These are phyloP conservation scores for Aspergillus haitiensis DNA, from an alignment of 495 filamentous ascomycete genomes.

Conservation along the genomic window DNA sequence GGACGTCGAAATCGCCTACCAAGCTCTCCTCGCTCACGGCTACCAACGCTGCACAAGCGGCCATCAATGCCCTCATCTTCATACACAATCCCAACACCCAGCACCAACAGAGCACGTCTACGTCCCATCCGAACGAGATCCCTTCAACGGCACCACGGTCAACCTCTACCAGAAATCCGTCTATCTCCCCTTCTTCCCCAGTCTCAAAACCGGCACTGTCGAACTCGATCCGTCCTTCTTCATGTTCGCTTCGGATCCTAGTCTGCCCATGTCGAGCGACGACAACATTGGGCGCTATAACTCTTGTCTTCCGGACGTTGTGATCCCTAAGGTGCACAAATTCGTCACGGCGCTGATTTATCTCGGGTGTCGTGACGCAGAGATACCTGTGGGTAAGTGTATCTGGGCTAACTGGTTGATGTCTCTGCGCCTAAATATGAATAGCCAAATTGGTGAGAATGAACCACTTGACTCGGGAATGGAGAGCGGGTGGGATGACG, in stretches of 20 bases:
- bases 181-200: background rate
- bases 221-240: background rate
- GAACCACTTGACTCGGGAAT: too few relatives aligned
- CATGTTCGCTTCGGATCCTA: background rate
- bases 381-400: background rate
- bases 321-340: background rate
- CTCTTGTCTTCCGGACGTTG: background rate
- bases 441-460: too few relatives aligned
- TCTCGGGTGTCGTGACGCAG: background rate
- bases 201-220: background rate
- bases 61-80: background rate
- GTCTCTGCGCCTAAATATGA: background rate
- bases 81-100: background rate
- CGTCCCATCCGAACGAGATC: background rate
- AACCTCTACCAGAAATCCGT: background rate
- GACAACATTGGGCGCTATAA: background rate
- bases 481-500: too few relatives aligned
- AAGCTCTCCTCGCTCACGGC: background rate
- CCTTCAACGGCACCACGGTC: background rate
- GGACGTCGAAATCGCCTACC: background rate
- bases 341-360: background rate
- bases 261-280: background rate
- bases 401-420: background rate
- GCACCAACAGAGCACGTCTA: background rate
- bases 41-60: constrained; percentile 14